A percentile compares a stretch with the other conserved stretches of the same genome.
These are phyloP conservation scores for Pleurotus ostreatus DNA, from an alignment of 768 basidiomycete species.

Conservation along the genomic window DNA sequence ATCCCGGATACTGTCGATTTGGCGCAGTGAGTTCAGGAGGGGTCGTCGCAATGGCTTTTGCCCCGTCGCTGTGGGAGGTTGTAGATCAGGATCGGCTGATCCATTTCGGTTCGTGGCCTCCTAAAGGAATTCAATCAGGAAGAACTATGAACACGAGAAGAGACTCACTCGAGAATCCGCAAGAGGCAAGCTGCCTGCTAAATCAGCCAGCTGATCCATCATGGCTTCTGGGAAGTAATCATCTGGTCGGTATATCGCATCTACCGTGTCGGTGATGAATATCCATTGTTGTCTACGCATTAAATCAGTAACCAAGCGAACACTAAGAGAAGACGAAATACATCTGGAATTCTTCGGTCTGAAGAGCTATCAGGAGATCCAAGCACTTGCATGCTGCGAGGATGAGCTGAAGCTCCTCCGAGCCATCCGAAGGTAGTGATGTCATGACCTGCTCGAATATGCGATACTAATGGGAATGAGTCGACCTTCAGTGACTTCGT, in stretches of 20 bases:
- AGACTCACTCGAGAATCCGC: constrained; percentile 25
- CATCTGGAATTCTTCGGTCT: constrained; percentile 99
- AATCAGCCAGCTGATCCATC: constrained; percentile 87
- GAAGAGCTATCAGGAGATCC: constrained; percentile 86
- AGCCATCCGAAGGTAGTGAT: constrained; percentile 70
- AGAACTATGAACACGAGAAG: background rate
- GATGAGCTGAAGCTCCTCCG: constrained; percentile 79
- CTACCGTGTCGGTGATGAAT: constrained; percentile 96
- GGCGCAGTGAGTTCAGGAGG: constrained; percentile 59
- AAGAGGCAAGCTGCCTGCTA: constrained; percentile 65
- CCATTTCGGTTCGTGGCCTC: constrained; percentile 13
- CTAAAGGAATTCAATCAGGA: background rate
- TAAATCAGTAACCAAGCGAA: constrained; percentile 3
- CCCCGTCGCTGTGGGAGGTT: constrained; percentile 28
- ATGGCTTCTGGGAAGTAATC: constrained; percentile 82
- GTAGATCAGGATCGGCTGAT: constrained; percentile 17
- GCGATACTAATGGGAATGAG: constrained; percentile 56
- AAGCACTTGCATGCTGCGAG: constrained; percentile 92
- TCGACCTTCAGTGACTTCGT: background rate
- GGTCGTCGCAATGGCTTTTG: constrained; percentile 64
- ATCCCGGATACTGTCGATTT: constrained; percentile 82
- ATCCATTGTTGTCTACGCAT: constrained; percentile 88
- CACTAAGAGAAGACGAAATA: constrained; percentile 27
- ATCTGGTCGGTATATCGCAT: constrained; percentile 86
- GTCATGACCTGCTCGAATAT: constrained; percentile 82